Base-by-base conservation (phyloP, 768 basidiomycete species). In the Termitomyces sp. region DNA sequence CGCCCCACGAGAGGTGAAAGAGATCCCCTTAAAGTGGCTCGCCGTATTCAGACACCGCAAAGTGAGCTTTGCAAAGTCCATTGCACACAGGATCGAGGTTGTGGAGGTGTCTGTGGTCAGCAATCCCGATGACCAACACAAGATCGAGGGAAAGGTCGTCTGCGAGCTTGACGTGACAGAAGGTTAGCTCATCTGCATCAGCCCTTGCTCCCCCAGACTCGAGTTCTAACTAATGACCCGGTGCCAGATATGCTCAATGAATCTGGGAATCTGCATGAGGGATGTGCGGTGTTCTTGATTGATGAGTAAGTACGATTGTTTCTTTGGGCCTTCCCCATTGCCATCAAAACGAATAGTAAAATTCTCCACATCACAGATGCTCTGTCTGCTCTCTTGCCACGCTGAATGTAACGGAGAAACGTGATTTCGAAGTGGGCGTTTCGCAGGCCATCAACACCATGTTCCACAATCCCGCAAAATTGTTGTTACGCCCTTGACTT, bases 381-480 rank as follows among this genome's bases (percentile, higher is more conserved):
- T 73, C 78, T 5, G 69, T 75, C 1, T 65, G 75, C 30, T 68
- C 80, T 0, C 71, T 80, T 43, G 62, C 65, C 0, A 69, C 73
- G 6, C 53, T 76, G 44, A 72, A 73, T 28, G 65, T 67, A 13
- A 68, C 70, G 1, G 66, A 72, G 18, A 72, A 74, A 8, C 69
- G 68, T 3, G 12, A 20, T 13, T 65, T 65, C 6, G 59, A 63
- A 10, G 56, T 70, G 0, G 75, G 75, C 8, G 77, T 81, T 26
- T 80, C 80, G 1, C 77, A 77, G 53, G 72, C 64, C 2, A 77
- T 83, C 62, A 75, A 81, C 54, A 67, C 71, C 2, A 60, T 75
- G n/a, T 82, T 75, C 59, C 79, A 83, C 61, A 68, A 74, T 4
- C 69, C 73, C 1, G 79, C 76, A 0, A 57, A 65, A 20, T 54